Base-by-base conservation (phyloP, 495 filamentous ascomycete species). In the Ramalina peruviana region DNA sequence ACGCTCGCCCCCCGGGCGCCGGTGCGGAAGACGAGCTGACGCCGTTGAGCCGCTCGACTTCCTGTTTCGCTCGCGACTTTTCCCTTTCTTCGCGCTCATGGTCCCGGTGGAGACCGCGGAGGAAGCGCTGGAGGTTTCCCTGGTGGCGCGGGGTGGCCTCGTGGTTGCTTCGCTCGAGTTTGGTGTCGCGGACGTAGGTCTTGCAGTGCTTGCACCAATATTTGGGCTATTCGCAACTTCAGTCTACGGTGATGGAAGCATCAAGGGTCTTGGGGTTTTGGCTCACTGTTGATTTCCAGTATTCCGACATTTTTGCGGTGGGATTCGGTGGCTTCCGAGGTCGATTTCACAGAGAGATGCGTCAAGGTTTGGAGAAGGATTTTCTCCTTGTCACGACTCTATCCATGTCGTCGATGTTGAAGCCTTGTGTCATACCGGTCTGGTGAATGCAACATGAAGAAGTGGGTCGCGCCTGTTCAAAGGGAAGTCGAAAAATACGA, bases 181-280 rank as follows among this genome's bases (percentile, higher is more conserved):
- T 79, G 25, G 90, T 96, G 70, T 99, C 92, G 60, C 82, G 80
- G 53, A 97, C 87, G 70, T 78, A 97, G 67, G 77, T 78, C 64
- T 78, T 79, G 78, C 92, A 99, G 72, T 93, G 85, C 66, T 97
- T 97, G 79, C 92, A 99, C 86, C 88, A 97, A 70, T 89, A 87
- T 63, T 80, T 88, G 11, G 88, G 86, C 71, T 85, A 43, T 41
- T 6, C 11, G 12, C 6, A 17, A 40, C 13, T 44, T 67, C 51
- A 65, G 61, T 25, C 1, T 25, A 25, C 4, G 6, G 23, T 25
- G 23, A 20, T 6, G 23, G 6, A 25, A 25, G 23, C 23, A 25
- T 25, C 23, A 25, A 25, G 23, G 23, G 23, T 4, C 23, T 4
- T 25, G 23, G 23, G 23, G 1, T 25, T 25, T 25, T 2, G 23